phyloP scores from a whole-genome alignment of 73 alveolate species.

The Blepharisma japonicum region DNA sequence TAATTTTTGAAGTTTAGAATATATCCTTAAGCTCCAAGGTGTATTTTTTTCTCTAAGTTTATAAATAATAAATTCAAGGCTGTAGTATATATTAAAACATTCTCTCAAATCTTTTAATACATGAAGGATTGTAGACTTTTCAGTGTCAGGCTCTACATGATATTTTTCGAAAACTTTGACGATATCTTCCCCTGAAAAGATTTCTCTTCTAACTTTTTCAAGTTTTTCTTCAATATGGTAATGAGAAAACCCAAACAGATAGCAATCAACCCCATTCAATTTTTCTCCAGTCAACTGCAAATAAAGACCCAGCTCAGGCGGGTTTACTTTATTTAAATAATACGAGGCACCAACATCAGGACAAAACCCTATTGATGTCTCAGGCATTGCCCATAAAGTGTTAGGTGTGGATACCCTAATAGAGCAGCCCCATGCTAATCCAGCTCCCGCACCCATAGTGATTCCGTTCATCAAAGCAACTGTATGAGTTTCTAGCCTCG shows the following conservation, averaged over 20 bases:
- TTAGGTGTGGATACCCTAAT: neutral
- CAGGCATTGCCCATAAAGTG: neutral
- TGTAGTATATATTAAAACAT: neutral
- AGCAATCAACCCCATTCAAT: neutral
- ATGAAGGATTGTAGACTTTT: neutral
- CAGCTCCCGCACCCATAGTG: neutral
- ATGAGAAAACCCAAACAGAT: neutral
- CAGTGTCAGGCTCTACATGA: neutral
- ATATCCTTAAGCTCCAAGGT: neutral
- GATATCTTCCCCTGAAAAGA: neutral
- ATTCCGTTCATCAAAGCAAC: neutral
- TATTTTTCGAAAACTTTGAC: neutral
- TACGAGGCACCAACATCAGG: constrained; percentile 9
- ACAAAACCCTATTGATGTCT: neutral
- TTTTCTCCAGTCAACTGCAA: neutral
- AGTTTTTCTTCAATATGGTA: neutral
- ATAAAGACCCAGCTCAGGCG: neutral
- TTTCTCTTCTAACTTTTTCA: neutral
- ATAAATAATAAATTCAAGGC: neutral
- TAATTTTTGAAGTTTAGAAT: neutral
- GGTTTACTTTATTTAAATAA: neutral
- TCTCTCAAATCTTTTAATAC: neutral
- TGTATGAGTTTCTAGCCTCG: neutral
- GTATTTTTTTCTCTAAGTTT: neutral
- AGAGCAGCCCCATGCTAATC: neutral